phyloP scores from a whole-genome alignment of 192 early-diverging fungal genomes.

The Kickxella alabastrina region DNA sequence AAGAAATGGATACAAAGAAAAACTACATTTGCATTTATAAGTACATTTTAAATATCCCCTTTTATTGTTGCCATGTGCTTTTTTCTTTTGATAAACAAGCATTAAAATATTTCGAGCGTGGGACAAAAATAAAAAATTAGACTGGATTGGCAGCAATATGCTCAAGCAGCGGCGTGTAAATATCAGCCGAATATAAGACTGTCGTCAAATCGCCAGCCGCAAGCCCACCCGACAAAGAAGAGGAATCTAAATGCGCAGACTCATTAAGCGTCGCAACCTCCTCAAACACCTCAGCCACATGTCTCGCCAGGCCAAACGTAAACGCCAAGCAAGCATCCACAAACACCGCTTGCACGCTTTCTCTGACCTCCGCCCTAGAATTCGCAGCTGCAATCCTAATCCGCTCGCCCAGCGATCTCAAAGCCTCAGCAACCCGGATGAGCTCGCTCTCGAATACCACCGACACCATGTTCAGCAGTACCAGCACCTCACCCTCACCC shows the following conservation, averaged over 20 bases:
- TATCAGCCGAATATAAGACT: slow-evolving; percentile 20
- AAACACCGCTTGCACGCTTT: neutral
- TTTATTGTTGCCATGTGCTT: too few relatives aligned
- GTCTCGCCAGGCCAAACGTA: slow-evolving; percentile 42
- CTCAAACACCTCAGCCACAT: slow-evolving; percentile 44
- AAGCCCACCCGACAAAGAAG: neutral
- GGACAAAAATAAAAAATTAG: too few relatives aligned
- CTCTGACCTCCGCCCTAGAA: too few relatives aligned
- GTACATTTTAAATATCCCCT: too few relatives aligned
- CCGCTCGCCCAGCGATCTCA: slow-evolving; percentile 13
- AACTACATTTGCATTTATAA: too few relatives aligned
- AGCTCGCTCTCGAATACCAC: slow-evolving; percentile 45
- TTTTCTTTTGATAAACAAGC: too few relatives aligned
- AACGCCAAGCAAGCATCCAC: slow-evolving; percentile 33
- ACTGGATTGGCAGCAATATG: neutral
- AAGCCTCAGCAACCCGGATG: slow-evolving; percentile 13
- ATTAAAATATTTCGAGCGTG: too few relatives aligned
- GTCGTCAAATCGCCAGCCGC: slow-evolving; percentile 10
- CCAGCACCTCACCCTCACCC: slow-evolving; percentile 8
- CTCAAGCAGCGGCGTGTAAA: slow-evolving; percentile 17
- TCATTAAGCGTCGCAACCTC: slow-evolving; percentile 38
- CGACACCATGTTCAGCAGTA: slow-evolving; percentile 35
- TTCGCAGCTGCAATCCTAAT: too few relatives aligned
- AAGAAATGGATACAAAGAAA: too few relatives aligned
- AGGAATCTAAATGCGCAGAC: too few relatives aligned